Evolutionary conservation across 2,329 filamentous ascomycete species (phyloP).

Genomic region (Phoma sp.): DNA sequence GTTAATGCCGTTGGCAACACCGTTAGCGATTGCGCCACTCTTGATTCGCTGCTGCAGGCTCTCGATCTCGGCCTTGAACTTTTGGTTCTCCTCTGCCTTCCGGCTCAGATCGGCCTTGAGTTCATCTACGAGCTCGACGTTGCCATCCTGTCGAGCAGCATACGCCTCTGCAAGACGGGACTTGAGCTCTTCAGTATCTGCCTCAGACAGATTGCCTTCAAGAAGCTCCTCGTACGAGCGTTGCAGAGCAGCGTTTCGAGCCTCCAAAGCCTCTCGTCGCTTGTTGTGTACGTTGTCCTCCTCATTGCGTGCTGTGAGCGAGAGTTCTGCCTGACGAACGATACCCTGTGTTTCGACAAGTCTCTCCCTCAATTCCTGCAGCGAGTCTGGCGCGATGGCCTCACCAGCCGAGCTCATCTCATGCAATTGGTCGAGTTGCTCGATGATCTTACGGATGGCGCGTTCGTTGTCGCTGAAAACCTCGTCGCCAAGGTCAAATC

Average conservation of each 20-base stretch:
- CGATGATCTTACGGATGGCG: constrained; percentile 80
- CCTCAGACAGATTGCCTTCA: constrained; percentile 76
- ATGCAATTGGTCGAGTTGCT: constrained; percentile 79
- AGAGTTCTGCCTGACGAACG: constrained; percentile 89
- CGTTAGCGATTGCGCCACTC: constrained; percentile 66
- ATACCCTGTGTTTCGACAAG: constrained; percentile 90
- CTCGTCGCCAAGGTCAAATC: constrained; percentile 91
- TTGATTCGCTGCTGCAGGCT: constrained; percentile 78
- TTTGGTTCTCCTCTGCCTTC: constrained; percentile 81
- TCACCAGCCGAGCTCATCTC: constrained; percentile 79
- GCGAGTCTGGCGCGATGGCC: constrained; percentile 78
- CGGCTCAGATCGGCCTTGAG: constrained; percentile 76
- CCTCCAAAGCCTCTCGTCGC: constrained; percentile 77
- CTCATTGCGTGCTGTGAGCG: constrained; percentile 73
- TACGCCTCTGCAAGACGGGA: constrained; percentile 77
- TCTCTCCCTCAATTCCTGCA: constrained; percentile 76
- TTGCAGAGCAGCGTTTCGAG: constrained; percentile 74
- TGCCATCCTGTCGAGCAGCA: constrained; percentile 73
- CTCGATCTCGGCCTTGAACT: constrained; percentile 80
- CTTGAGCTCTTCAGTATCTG: constrained; percentile 85
- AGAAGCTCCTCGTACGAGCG: constrained; percentile 84
- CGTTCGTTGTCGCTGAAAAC: constrained; percentile 94
- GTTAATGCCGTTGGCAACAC: constrained; percentile 63
- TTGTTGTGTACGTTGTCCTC: constrained; percentile 66
- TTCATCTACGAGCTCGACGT: constrained; percentile 75